Percentiles rank a stretch among this genome's conserved stretches.
Conservation (phyloP, 495 filamentous ascomycete species). For the Neohortaea acidophila region DNA sequence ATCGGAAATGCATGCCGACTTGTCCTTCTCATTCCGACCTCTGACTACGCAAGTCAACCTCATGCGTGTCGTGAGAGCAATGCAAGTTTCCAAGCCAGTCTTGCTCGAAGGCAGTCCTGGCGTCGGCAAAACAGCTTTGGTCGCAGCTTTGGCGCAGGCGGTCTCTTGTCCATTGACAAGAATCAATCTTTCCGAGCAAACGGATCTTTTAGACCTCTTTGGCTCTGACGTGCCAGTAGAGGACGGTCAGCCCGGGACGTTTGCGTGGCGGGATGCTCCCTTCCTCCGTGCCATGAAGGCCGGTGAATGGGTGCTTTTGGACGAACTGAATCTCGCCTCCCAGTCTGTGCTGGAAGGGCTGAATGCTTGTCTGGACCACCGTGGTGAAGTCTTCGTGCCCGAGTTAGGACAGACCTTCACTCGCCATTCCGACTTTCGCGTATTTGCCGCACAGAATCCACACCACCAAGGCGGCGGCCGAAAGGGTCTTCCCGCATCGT, state of each 20-base stretch:
- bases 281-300: conserved; percentile 92
- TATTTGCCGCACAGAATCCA: conserved; percentile 96
- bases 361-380: conserved; percentile 93
- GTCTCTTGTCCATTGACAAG: conserved; percentile 68
- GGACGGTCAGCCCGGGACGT: conserved; percentile 70
- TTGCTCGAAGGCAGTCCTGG: conserved; percentile 90
- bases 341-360: conserved; percentile 94
- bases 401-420: conserved; percentile 89
- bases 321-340: conserved; percentile 98
- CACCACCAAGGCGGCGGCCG: conserved; percentile 92
- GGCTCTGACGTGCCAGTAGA: conserved; percentile 93
- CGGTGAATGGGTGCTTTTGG: conserved; percentile 88
- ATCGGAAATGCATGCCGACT: conserved; percentile 32
- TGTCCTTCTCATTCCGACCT: conserved; percentile 63
- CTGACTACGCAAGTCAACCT: conserved; percentile 81
- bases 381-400: conserved; percentile 87
- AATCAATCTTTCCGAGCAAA: conserved; percentile 96
- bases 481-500: conserved; percentile 89
- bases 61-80: conserved; percentile 77
- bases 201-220: conserved; percentile 92
- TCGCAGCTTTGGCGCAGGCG: conserved; percentile 65
- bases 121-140: conserved; percentile 90
- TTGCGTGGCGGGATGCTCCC: conserved; percentile 88
- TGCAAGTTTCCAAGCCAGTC: conserved; percentile 79
- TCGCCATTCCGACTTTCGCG: conserved; percentile 70